Conservation (phyloP, 2,329 filamentous ascomycete genomes). For the Penicillium sp. region DNA sequence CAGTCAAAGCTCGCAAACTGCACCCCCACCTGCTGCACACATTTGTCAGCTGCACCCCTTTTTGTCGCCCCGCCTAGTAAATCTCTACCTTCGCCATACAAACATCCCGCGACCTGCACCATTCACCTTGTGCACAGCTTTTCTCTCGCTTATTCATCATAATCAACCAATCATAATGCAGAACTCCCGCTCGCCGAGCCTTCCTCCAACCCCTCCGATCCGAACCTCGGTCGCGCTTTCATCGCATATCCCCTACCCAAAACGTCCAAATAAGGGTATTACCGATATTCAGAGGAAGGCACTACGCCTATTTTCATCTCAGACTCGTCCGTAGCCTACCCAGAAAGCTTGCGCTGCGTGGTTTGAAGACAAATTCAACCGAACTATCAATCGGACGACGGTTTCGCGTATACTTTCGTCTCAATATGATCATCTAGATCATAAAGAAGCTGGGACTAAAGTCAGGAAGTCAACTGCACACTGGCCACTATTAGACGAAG, state of each 20-base stretch:
- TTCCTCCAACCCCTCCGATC: too few species aligned
- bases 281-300: slow-evolving; percentile 3
- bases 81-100: too few species aligned
- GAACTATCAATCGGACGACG: slow-evolving; percentile 1
- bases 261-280: slow-evolving; percentile 1
- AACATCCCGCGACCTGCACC: too few species aligned
- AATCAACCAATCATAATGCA: too few species aligned
- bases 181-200: too few species aligned
- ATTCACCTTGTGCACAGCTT: too few species aligned
- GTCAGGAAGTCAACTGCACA: neutral
- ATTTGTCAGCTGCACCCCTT: too few species aligned
- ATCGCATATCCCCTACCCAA: neutral
- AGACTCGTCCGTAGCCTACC: neutral
- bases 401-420: slow-evolving; percentile 2
- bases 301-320: neutral
- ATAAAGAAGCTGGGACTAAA: neutral
- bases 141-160: too few species aligned
- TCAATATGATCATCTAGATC: slow-evolving; percentile 2
- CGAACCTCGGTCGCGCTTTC: neutral
- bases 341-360: neutral
- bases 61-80: too few species aligned
- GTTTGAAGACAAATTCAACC: slow-evolving; percentile 3
- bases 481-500: neutral
- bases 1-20: too few species aligned
- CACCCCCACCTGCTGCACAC: too few species aligned